Percentiles rank a stretch among this genome's conserved stretches.
Conservation (phyloP, 352 stramenopile genomes). For the Phytophthora megakarya region DNA sequence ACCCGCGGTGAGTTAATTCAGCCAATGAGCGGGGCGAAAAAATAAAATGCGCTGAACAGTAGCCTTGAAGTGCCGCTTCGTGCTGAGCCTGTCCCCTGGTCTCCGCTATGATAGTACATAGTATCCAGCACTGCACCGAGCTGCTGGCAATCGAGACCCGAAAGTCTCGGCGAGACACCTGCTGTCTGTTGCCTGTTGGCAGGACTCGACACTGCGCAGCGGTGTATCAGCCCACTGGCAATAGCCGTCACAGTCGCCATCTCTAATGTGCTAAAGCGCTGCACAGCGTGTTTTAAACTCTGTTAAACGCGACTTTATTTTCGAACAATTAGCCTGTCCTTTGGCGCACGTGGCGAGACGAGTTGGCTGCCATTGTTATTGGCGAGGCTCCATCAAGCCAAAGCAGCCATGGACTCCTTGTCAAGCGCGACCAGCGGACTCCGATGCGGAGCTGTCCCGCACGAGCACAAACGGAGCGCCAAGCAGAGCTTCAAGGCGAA, state of each 20-base stretch:
- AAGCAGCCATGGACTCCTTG: too few species aligned
- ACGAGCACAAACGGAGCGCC: background rate
- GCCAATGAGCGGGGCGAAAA: constrained; percentile 25
- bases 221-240: background rate
- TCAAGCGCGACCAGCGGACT: background rate
- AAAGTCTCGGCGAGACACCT: background rate
- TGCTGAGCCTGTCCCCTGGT: constrained; percentile 17
- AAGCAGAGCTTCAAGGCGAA: constrained; percentile 22
- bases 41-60: constrained; percentile 34
- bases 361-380: background rate
- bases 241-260: background rate
- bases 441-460: constrained; percentile 1
- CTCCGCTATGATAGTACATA: too few species aligned
- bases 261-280: too few species aligned
- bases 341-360: background rate
- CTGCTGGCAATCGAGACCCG: too few species aligned
- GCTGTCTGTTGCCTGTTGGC: background rate
- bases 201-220: background rate
- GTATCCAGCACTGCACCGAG: background rate
- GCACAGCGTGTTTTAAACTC: background rate
- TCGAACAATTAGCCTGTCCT: constrained; percentile 19
- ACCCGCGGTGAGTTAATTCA: constrained; percentile 1
- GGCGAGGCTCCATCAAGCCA: too few species aligned
- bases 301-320: constrained; percentile 17
- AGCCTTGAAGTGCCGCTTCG: constrained; percentile 21